Evolutionary conservation across 2,329 filamentous ascomycete species (phyloP), one percentile per base, ranked within the genome.

Genomic region (Fusarium sp.): DNA sequence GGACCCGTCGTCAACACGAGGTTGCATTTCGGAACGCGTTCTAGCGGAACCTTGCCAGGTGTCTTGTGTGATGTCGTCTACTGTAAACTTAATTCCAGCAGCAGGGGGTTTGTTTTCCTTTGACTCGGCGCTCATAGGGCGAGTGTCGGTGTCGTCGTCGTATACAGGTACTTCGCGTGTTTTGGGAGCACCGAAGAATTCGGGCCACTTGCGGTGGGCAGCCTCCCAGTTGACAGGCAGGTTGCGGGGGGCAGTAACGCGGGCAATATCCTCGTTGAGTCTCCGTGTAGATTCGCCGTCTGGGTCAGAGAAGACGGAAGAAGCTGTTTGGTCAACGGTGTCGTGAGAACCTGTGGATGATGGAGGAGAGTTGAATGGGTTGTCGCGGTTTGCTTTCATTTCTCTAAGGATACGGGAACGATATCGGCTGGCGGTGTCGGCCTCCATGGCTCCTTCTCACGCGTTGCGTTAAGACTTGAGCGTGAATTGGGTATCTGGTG

Each of bases 321-420:
- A 86, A 54, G 83, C 74, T 47, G 85, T 88, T 56, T 84, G 82
- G 74, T 84, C 86, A 68, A 88, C 81, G 65, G 85, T 87, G 75
- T 86, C 86, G 77, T 87, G 86, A 55, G 85, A 86, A 58, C 86
- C 86, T 30, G 86, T 88, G 9, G 86, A 88, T 9, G 86, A 87
- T 21, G 86, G 86, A 7, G 86, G 86, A 21, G 86, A 88, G 78
- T 86, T 86, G 79, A 87, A 88, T 8, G 86, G 86, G 76, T 88
- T 86, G 63, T 86, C 81, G 76, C 82, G 81, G 77, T 85, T 83
- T 68, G 83, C 79, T 50, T 84, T 82, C 83, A 86, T 85, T 78
- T 86, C 84, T 77, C 84, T 82, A 72, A 84, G 79, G 65, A 84
- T 82, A 71, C 82, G 82, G 73, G 82, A 84, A 73, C 81, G 82